Base-by-base conservation (phyloP, 177 flowering plant species). In the Vitis hybrid region DNA sequence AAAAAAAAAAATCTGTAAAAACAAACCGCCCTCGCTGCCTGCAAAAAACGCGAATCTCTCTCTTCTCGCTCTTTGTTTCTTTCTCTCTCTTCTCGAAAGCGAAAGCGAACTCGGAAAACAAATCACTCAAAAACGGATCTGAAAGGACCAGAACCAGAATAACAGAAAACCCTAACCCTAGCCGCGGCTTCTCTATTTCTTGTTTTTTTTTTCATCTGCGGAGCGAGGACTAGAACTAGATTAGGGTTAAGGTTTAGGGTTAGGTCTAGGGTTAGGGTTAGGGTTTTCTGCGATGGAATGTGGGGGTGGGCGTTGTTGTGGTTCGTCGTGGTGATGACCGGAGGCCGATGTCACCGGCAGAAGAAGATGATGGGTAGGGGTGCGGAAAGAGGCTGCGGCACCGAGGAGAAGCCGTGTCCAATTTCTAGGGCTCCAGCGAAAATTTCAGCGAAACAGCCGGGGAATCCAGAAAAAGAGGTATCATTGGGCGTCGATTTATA, bases 361-460 rank as follows among this genome's bases (percentile, higher is more conserved):
- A 78, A 57, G 80, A 88, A 82, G 77, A 82, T 83, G 89, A 84
- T 80, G 88, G 87, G 84, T 74, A 76, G 84, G 77, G 88, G 83
- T 60, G 82, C 78, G 58, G 88, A 82, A 30, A 84, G 83, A 27
- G 88, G 90, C 65, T 82, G 91, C 64, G 87, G 87, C 75, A 69
- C 86, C 24, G 88, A 83, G 71, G 86, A 84, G 80, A 77, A 78
- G 77, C 80, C 80, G 10, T 75, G 87, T 64, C 82, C 82, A 6
- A 17, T 72, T 74, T 68, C 79, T 64, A 76, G 81, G 78, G 75
- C 65, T 67, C 70, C 75, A 69, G 52, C 69, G 66, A 56, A 32
- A n/a, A 66, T 58, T 70, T 63, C 72, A 75, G 67, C 49, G 66
- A 12, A 6, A 6, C 64, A 56, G 49, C 65, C 60, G 46, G 69